Evolutionary conservation across 169 alveolate genomes (phyloP), one percentile per base, ranked within the genome.

Genomic region (Cryptosporidium sp.): DNA sequence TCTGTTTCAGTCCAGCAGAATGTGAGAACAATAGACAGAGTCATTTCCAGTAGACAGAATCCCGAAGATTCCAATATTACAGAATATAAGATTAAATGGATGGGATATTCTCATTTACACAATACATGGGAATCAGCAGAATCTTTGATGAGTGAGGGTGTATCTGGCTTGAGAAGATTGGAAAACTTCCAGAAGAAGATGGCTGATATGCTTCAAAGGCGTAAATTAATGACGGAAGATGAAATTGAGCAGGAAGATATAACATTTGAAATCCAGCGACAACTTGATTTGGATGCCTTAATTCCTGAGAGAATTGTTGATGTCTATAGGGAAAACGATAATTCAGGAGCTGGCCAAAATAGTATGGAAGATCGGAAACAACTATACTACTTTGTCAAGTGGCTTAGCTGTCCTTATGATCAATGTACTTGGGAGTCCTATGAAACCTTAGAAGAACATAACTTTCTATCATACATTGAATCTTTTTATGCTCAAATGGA

Each of bases 401-500:
- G 98, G 98, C 75, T 92, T 68, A 93, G 97, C 45, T 95, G 97
- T 91, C 94, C 97, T 7, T 96, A 96, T 91, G 98, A 96, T 73
- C 98, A 95, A 84, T 95, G 98, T 92, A 96, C 98, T 29, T 94
- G 94, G 89, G 98, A 96, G 71, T 94, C 96, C 14, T 95, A 86
- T 70, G 94, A 95, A 52, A 92, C 95, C 2, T 59, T 96, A 91
- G 69, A 84, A 21, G 96, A 94, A 70, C 98, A 96, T 80, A 95
- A 92, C 18, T 95, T 95, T 71, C 85, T 55, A 29, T 85, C 92
- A 51, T 86, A 94, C 50, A 93, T 96, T 35, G 93, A 95, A 50
- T 94, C 91, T 35, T 95, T 93, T 68, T 84, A 92, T 69, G 95
- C 93, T 29, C 91, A 97, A 43, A 95, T 93, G 93, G 95, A 93